Conservation (phyloP, 495 filamentous ascomycete genomes). For the Bathelium albidoporum region DNA sequence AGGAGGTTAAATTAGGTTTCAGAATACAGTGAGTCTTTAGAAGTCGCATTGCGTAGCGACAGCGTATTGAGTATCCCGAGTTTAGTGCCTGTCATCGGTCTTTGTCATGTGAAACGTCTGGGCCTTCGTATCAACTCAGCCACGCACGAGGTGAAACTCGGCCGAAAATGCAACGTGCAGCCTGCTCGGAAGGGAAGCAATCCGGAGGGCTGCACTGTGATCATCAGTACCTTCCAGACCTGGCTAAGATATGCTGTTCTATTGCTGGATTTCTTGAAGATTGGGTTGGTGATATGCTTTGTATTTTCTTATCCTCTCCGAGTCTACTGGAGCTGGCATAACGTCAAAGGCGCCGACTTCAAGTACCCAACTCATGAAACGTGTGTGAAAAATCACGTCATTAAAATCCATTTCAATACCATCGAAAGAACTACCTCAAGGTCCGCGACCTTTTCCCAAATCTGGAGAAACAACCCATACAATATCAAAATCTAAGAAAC, state of each 20-base stretch:
- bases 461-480: neutral
- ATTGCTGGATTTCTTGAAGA: no score
- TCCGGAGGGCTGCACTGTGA: neutral
- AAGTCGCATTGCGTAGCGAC: neutral
- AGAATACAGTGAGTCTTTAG: neutral
- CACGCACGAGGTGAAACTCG: neutral
- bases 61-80: no score
- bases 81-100: no score
- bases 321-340: no score
- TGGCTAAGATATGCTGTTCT: no score
- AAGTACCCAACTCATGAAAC: neutral
- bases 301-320: neutral
- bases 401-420: neutral
- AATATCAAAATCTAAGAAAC: neutral
- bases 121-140: neutral
- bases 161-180: neutral
- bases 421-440: neutral
- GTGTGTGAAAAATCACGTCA: neutral
- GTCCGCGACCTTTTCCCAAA: neutral
- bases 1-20: neutral
- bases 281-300: neutral
- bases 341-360: no score
- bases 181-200: neutral
- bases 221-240: neutral
- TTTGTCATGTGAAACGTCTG: conserved; percentile 6